Base-by-base conservation (phyloP, 2,329 filamentous ascomycete species). In the Scedosporium apiospermum region DNA sequence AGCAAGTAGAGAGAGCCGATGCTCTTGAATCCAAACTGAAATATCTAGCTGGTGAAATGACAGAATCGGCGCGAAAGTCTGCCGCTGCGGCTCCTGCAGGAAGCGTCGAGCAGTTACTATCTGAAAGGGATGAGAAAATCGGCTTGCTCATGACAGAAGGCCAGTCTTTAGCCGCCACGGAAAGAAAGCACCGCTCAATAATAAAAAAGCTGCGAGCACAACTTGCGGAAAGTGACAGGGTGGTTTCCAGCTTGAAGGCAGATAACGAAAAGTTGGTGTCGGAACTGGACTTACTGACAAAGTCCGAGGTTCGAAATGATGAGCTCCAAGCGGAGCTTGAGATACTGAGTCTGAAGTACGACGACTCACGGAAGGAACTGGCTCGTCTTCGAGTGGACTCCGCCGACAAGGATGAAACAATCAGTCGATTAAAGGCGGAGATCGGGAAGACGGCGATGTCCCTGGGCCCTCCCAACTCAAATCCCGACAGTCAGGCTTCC, bases 91-190 rank as follows among this genome's bases (percentile, higher is more conserved):
- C 88, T 0, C 77, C 83, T 2, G 71, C 83, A 0, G 88, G 88
- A 5, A 90, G 87, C 63, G 63, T 80, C 1, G 90, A 96, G 66
- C 90, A 88, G 72, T 92, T 90, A 70, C 73, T 98, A 14, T 89
- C 91, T 1, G 92, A 96, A 69, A 96, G 92, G 71, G 93, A 98
- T 68, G 88, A 93, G 68, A 90, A 90, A 71, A 96, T 98, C 69
- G 91, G 93, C 2, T 78, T 93, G 57, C 78, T 99, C 12, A 89
- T 99, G 80, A 88, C 96, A 68, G 95, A 99, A 76, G 95, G 96
- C 0, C 90, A 95, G 68, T 92, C 89, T 67, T 80, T 98, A 7
- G 93, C 91, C 1, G 90, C 88, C 68, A 89, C 85, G 0, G 95
- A 99, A 72, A 84, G 97, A 73, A 91, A 92, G 70, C 88, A 96